phyloP scores from a whole-genome alignment of 257 asterid genomes.

The Jacaranda mimosifolia region DNA sequence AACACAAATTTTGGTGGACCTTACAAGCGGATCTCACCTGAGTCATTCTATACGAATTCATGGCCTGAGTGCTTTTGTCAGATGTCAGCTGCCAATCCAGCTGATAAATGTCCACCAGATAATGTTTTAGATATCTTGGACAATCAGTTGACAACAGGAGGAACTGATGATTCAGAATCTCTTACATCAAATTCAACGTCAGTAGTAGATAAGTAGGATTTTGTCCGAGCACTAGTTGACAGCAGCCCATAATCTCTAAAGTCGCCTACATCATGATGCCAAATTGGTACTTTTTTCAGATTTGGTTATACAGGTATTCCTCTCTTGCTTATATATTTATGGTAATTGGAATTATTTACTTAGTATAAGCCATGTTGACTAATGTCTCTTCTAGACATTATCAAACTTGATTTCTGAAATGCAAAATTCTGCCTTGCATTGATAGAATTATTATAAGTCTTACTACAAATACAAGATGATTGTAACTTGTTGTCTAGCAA shows the following conservation, averaged over 20 bases:
- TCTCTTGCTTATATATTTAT: not conserved
- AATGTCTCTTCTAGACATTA: not conserved
- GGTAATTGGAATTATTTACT: not conserved
- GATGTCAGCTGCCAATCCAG: slow-evolving; percentile 63
- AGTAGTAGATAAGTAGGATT: slow-evolving; percentile 44
- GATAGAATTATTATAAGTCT: not conserved
- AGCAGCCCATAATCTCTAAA: slow-evolving; percentile 26
- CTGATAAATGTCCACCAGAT: slow-evolving; percentile 77
- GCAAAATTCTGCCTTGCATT: not conserved
- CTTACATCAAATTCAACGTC: slow-evolving; percentile 49
- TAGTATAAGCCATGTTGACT: not conserved
- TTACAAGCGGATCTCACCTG: slow-evolving; percentile 82
- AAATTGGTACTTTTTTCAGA: slow-evolving; percentile 20
- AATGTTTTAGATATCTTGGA: slow-evolving; percentile 59
- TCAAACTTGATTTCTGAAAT: slow-evolving; percentile 8
- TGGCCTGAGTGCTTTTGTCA: slow-evolving; percentile 99
- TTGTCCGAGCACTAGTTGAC: slow-evolving; percentile 7
- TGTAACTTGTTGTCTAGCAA: slow-evolving; percentile 1
- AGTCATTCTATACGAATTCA: slow-evolving; percentile 88
- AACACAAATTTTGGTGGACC: slow-evolving; percentile 92
- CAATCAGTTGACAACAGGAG: slow-evolving; percentile 48
- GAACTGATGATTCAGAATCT: slow-evolving; percentile 43
- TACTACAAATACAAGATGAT: not conserved
- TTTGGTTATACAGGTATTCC: slow-evolving; percentile 40
- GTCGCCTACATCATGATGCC: slow-evolving; percentile 26